Evolutionary conservation across 345 rosid genomes (phyloP).

Genomic region (Erysimum cheiranthoides): DNA sequence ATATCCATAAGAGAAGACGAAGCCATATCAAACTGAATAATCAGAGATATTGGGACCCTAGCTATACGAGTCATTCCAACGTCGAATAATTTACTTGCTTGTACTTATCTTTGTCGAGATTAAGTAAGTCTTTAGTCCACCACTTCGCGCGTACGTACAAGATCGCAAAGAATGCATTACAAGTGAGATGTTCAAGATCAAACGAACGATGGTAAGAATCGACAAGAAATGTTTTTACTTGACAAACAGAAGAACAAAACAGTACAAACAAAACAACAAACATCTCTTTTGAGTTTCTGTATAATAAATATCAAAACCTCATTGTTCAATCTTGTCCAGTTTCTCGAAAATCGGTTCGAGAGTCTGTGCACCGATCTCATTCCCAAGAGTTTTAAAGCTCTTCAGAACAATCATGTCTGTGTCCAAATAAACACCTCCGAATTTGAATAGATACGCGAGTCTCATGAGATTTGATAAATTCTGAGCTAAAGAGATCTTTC

Average conservation of each 20-base stretch:
- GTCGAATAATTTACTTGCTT: too few species aligned
- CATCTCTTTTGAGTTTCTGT: conserved; percentile 33
- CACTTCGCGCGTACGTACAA: too few species aligned
- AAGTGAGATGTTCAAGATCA: too few species aligned
- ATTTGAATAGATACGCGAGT: conserved; percentile 59
- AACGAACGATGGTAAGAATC: too few species aligned
- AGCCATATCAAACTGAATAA: too few species aligned
- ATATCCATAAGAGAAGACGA: too few species aligned
- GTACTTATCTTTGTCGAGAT: too few species aligned
- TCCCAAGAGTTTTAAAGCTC: conserved; percentile 54
- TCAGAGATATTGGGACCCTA: too few species aligned
- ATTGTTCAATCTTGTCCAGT: conserved; percentile 71
- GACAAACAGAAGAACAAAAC: neutral
- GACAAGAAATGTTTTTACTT: too few species aligned
- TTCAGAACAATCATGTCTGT: conserved; percentile 70
- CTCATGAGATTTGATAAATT: conserved; percentile 69
- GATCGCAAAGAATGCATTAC: too few species aligned
- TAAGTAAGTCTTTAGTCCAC: too few species aligned
- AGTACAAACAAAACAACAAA: conserved; percentile 33
- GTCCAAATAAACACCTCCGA: conserved; percentile 79
- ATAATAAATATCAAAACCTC: conserved; percentile 54
- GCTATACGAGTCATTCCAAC: too few species aligned
- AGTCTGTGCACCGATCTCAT: conserved; percentile 71
- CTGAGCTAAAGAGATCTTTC: conserved; percentile 58
- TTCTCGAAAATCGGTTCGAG: conserved; percentile 45